A percentile compares a stretch with the other conserved stretches of the same genome.
phyloP scores from a whole-genome alignment of 768 basidiomycete genomes.

The Suillus variegatus region DNA sequence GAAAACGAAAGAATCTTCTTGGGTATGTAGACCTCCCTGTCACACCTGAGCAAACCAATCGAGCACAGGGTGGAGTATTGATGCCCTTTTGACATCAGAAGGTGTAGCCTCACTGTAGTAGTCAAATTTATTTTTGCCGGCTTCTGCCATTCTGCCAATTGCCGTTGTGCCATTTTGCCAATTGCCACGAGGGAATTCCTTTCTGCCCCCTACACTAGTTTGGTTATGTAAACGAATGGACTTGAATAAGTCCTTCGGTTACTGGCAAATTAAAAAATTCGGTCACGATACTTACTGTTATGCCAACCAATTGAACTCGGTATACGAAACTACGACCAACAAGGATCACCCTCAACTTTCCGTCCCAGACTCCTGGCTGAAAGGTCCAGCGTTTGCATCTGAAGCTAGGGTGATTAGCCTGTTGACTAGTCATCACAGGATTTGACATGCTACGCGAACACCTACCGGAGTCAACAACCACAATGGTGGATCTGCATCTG shows the following conservation, averaged over 20 bases:
- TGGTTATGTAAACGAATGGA: no score
- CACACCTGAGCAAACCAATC: background rate
- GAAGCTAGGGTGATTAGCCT: conserved; percentile 15
- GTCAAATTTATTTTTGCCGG: no score
- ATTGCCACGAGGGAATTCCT: no score
- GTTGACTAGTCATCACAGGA: background rate
- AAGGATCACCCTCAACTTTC: conserved; percentile 15
- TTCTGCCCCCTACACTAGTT: no score
- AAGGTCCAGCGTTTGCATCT: conserved; percentile 14
- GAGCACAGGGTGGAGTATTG: background rate
- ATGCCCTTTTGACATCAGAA: no score
- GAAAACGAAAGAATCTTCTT: background rate
- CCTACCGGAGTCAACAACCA: conserved; percentile 8
- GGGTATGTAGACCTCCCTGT: background rate
- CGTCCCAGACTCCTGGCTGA: conserved; percentile 8
- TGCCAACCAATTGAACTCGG: background rate
- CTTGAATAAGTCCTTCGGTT: conserved; percentile 6
- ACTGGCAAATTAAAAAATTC: conserved; percentile 2
- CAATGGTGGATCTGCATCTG: conserved; percentile 16
- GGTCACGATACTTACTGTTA: conserved; percentile 8
- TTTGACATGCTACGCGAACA: conserved; percentile 8
- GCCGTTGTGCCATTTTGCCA: no score
- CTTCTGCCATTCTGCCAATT: no score
- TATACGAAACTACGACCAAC: conserved; percentile 14
- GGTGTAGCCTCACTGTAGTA: no score